Evolutionary conservation across 2,329 filamentous ascomycete genomes (phyloP).

Genomic region (Arachnopeziza araneosa): DNA sequence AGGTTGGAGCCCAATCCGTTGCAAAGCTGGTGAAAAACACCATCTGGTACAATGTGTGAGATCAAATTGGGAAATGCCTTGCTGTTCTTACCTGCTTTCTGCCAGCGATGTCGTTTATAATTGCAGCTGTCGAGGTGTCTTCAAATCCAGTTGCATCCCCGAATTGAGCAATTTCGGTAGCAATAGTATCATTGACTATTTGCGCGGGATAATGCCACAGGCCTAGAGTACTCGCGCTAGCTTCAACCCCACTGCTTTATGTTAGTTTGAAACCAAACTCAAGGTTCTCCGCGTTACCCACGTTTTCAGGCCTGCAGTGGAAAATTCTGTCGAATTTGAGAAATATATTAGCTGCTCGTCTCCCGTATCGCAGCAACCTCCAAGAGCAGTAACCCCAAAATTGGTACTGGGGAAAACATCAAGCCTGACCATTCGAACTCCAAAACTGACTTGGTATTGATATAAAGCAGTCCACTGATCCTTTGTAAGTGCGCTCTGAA

Average conservation of each 20-base stretch:
- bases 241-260: constrained; percentile 24
- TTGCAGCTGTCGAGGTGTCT: constrained; percentile 43
- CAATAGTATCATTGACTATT: constrained; percentile 47
- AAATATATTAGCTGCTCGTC: constrained; percentile 49
- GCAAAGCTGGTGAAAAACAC: constrained; percentile 52
- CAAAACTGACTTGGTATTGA: constrained; percentile 51
- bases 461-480: constrained; percentile 52
- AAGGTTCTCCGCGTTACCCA: constrained; percentile 11
- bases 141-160: constrained; percentile 37
- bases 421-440: constrained; percentile 54
- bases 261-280: not conserved
- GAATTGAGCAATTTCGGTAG: constrained; percentile 51
- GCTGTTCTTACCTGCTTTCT: constrained; percentile 42
- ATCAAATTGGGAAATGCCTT: not conserved
- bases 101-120: constrained; percentile 52
- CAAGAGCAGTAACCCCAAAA: constrained; percentile 35
- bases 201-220: constrained; percentile 55
- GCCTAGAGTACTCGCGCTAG: constrained; percentile 43
- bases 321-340: constrained; percentile 47
- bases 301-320: constrained; percentile 48
- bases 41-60: constrained; percentile 35
- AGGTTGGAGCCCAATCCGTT: constrained; percentile 41
- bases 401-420: constrained; percentile 50
- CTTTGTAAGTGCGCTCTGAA: constrained; percentile 38
- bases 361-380: constrained; percentile 39